Conservation (phyloP, 306 rosid species). For the Psophocarpus tetragonolobus region DNA sequence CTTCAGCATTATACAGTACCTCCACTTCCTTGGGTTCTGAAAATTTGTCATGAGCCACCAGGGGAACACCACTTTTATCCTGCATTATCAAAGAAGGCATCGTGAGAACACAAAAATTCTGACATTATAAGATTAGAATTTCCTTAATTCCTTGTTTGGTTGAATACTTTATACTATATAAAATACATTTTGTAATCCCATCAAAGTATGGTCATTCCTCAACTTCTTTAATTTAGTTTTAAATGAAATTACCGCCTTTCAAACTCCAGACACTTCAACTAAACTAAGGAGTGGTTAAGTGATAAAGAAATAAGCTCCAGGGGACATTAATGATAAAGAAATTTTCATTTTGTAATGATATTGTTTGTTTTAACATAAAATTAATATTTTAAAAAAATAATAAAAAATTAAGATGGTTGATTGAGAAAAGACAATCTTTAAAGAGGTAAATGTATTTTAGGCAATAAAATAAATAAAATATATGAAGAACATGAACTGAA, state of each 20-base stretch:
- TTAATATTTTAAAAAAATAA: background rate
- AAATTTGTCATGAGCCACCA: conserved; percentile 83
- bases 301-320: background rate
- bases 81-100: conserved; percentile 35
- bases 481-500: background rate
- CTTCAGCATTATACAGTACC: conserved; percentile 44
- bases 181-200: background rate
- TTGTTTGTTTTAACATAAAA: no score
- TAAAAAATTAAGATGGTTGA: background rate
- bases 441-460: background rate
- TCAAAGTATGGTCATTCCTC: background rate
- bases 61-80: conserved; percentile 84
- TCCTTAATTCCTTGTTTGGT: background rate
- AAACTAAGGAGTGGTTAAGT: background rate
- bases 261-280: background rate
- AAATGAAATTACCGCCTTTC: no score
- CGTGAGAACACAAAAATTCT: background rate
- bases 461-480: background rate
- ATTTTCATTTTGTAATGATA: background rate
- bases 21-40: conserved; percentile 94
- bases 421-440: background rate
- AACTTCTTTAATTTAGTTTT: background rate
- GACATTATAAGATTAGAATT: background rate
- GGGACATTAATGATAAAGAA: background rate
- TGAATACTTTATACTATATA: background rate